These are phyloP conservation scores for Parsonsia alboflavescens DNA, from an alignment of 257 asterid genomes.

Conservation along the genomic window DNA sequence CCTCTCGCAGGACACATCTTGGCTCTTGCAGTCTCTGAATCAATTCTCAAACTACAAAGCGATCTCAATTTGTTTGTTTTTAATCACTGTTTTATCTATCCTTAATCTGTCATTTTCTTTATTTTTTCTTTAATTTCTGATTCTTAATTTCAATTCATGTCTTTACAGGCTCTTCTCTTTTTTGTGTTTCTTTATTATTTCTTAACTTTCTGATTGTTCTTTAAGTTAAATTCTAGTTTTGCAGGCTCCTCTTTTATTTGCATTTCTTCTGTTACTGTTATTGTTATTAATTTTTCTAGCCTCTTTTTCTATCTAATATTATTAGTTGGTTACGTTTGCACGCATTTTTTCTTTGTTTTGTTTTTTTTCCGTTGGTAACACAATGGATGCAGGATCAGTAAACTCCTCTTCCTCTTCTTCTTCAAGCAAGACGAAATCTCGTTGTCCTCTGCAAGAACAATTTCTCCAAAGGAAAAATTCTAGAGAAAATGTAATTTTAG, in stretches of 20 bases:
- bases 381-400: slow-evolving; percentile 68
- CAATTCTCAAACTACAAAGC: neutral
- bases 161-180: slow-evolving; percentile 35
- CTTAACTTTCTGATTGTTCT: slow-evolving; percentile 16
- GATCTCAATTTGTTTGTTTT: neutral
- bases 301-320: slow-evolving; percentile 1
- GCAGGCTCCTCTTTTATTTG: slow-evolving; percentile 28
- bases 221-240: slow-evolving; percentile 27
- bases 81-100: neutral
- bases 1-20: neutral
- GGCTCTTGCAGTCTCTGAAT: too few species aligned
- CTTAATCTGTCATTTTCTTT: slow-evolving; percentile 10
- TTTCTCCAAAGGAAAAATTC: slow-evolving; percentile 53
- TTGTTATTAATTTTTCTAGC: neutral
- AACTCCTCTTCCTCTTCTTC: slow-evolving; percentile 41
- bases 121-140: slow-evolving; percentile 16
- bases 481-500: slow-evolving; percentile 53
- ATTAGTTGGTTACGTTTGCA: neutral
- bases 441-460: slow-evolving; percentile 78
- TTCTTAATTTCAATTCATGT: slow-evolving; percentile 18
- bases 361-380: slow-evolving; percentile 22
- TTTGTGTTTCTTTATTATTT: slow-evolving; percentile 10
- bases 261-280: neutral
- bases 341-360: neutral
- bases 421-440: slow-evolving; percentile 46